Evolutionary conservation across 768 basidiomycete genomes (phyloP).

Genomic region (Naematelia encephala): DNA sequence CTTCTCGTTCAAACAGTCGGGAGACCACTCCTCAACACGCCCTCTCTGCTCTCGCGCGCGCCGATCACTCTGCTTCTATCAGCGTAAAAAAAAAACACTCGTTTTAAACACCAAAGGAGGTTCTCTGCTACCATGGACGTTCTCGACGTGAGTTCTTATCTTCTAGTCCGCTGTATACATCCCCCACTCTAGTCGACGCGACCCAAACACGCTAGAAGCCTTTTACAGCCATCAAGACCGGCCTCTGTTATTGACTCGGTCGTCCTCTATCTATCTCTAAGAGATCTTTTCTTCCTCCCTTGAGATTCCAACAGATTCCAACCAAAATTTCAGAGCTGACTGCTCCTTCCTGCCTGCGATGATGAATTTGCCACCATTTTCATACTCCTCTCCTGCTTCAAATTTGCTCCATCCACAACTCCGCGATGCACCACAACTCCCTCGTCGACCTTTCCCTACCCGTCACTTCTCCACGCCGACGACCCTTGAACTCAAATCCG

Average conservation of each 20-base stretch:
- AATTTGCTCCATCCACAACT: not conserved
- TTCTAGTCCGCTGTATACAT: not conserved
- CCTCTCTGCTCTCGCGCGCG: not conserved
- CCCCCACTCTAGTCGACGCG: not conserved
- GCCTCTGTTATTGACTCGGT: not conserved
- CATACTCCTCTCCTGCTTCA: not conserved
- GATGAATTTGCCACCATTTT: not conserved
- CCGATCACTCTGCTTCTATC: not conserved
- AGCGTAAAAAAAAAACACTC: not conserved
- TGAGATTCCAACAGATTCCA: not conserved
- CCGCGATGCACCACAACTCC: not conserved
- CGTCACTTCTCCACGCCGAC: not conserved
- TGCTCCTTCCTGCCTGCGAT: not conserved
- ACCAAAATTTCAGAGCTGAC: not conserved
- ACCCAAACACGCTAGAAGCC: not conserved
- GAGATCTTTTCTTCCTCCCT: not conserved
- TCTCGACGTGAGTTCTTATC: conserved; percentile 9
- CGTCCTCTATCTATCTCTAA: not conserved
- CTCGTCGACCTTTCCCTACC: not conserved
- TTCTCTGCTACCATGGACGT: conserved; percentile 7
- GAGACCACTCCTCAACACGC: not conserved
- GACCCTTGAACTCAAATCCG: not conserved
- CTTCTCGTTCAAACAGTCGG: no score
- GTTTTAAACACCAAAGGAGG: not conserved
- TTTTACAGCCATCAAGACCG: not conserved